A percentile compares a stretch with the other conserved stretches of the same genome.
phyloP scores from a whole-genome alignment of 1,284 basidiomycete genomes.

The Austropuccinia psidii region DNA sequence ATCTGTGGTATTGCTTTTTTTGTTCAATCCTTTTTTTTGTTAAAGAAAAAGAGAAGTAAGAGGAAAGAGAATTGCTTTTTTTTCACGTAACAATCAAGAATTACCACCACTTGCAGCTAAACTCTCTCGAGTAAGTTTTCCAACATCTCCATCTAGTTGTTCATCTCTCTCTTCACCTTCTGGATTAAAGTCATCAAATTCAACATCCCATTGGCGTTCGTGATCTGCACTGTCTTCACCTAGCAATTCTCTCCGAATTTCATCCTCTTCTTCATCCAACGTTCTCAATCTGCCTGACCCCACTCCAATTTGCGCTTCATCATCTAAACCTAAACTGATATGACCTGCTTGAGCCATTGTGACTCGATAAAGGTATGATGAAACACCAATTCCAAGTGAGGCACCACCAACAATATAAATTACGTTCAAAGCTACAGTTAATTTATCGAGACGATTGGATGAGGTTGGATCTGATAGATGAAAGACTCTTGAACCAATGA shows the following conservation, averaged over 20 bases:
- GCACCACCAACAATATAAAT: conserved; percentile 19
- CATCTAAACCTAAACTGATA: conserved; percentile 19
- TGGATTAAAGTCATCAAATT: conserved; percentile 32
- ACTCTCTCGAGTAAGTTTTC: too few relatives aligned
- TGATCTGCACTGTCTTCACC: background rate
- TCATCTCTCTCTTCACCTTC: conserved; percentile 3
- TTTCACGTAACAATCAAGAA: too few relatives aligned
- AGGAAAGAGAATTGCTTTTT: too few relatives aligned
- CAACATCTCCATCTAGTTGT: background rate
- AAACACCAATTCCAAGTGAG: background rate
- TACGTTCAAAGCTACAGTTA: conserved; percentile 20
- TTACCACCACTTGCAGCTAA: too few relatives aligned
- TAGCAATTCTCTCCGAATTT: conserved; percentile 1
- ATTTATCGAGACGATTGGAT: background rate
- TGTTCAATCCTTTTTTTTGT: too few relatives aligned
- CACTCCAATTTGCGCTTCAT: background rate
- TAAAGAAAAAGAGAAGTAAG: too few relatives aligned
- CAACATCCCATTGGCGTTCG: conserved; percentile 31
- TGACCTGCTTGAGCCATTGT: conserved; percentile 32
- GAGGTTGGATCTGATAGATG: conserved; percentile 20
- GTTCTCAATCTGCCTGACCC: background rate
- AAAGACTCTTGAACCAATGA: conserved; percentile 29
- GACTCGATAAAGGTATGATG: conserved; percentile 24
- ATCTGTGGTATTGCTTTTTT: too few relatives aligned
- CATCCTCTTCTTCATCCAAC: conserved; percentile 29